These are phyloP conservation scores for Myxozyma lipomycoides DNA, from an alignment of 805 yeast species.

Conservation along the genomic window DNA sequence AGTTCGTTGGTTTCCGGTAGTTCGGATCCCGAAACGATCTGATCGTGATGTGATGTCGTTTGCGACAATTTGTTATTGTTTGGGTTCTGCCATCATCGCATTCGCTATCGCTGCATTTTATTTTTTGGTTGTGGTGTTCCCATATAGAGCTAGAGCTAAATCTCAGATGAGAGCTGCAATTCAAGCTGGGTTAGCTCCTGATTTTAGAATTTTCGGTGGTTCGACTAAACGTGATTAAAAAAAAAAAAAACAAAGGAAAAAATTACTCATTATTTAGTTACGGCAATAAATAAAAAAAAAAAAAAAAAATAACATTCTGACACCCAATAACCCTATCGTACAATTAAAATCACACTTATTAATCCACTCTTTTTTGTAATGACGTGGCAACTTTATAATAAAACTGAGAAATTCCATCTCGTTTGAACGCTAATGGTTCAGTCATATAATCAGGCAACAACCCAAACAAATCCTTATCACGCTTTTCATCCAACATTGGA, in stretches of 20 bases:
- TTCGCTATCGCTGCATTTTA: slow-evolving; percentile 20
- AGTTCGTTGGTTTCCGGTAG: slow-evolving; percentile 48
- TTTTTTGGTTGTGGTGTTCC: slow-evolving; percentile 29
- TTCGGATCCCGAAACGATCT: slow-evolving; percentile 16
- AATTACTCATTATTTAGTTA: neutral
- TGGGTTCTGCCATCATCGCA: slow-evolving; percentile 28
- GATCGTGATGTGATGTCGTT: slow-evolving; percentile 16
- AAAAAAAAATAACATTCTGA: neutral
- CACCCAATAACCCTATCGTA: too few species aligned
- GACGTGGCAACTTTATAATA: slow-evolving; percentile 32
- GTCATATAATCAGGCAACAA: slow-evolving; percentile 32
- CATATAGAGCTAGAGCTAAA: slow-evolving; percentile 23
- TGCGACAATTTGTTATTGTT: slow-evolving; percentile 27
- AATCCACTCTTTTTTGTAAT: slow-evolving; percentile 22
- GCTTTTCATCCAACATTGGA: slow-evolving; percentile 29
- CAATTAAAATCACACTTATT: too few species aligned
- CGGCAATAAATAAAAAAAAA: neutral
- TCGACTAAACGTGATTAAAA: slow-evolving; percentile 18
- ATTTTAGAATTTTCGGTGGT: slow-evolving; percentile 19
- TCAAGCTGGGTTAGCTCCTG: slow-evolving; percentile 20
- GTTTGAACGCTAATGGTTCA: slow-evolving; percentile 31
- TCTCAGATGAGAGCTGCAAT: slow-evolving; percentile 19
- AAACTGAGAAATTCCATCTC: slow-evolving; percentile 31
- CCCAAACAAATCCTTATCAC: slow-evolving; percentile 24
- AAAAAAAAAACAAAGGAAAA: neutral